Evolutionary conservation across 805 yeast genomes (phyloP).

Genomic region (Nakazawaea populi): DNA sequence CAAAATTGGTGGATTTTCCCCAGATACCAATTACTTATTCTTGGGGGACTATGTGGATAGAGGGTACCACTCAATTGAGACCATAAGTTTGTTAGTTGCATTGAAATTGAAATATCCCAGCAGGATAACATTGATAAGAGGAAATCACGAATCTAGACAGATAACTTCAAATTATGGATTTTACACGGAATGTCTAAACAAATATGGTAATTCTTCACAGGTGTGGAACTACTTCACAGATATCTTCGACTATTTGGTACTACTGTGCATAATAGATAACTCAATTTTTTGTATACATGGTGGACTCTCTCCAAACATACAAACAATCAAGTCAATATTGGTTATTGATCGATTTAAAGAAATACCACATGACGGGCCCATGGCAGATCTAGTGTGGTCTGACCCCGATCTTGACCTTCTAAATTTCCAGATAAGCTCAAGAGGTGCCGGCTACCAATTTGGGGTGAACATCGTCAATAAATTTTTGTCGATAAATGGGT

Average conservation of each 20-base stretch:
- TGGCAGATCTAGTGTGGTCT: slow-evolving; percentile 98
- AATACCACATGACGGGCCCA: slow-evolving; percentile 98
- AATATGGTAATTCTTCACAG: slow-evolving; percentile 66
- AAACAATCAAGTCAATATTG: slow-evolving; percentile 85
- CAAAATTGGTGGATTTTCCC: slow-evolving; percentile 88
- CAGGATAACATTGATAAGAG: slow-evolving; percentile 77
- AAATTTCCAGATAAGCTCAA: slow-evolving; percentile 83
- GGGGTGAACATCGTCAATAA: slow-evolving; percentile 88
- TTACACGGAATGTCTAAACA: slow-evolving; percentile 87
- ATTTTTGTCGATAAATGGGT: slow-evolving; percentile 70
- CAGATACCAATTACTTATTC: slow-evolving; percentile 88
- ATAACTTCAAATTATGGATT: slow-evolving; percentile 97
- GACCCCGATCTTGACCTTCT: slow-evolving; percentile 84
- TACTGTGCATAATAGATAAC: slow-evolving; percentile 87
- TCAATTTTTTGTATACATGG: slow-evolving; percentile 94
- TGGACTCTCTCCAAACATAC: slow-evolving; percentile 92
- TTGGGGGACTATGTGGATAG: slow-evolving; percentile 96
- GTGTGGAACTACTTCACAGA: slow-evolving; percentile 92
- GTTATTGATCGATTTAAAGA: slow-evolving; percentile 89
- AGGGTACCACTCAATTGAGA: slow-evolving; percentile 90
- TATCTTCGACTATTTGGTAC: slow-evolving; percentile 83
- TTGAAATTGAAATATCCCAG: slow-evolving; percentile 84
- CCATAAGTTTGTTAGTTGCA: slow-evolving; percentile 77
- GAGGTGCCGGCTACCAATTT: slow-evolving; percentile 98
- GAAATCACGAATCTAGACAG: slow-evolving; percentile 95